These are phyloP conservation scores for Podospora australis DNA, from an alignment of 495 filamentous ascomycete species.

Conservation along the genomic window DNA sequence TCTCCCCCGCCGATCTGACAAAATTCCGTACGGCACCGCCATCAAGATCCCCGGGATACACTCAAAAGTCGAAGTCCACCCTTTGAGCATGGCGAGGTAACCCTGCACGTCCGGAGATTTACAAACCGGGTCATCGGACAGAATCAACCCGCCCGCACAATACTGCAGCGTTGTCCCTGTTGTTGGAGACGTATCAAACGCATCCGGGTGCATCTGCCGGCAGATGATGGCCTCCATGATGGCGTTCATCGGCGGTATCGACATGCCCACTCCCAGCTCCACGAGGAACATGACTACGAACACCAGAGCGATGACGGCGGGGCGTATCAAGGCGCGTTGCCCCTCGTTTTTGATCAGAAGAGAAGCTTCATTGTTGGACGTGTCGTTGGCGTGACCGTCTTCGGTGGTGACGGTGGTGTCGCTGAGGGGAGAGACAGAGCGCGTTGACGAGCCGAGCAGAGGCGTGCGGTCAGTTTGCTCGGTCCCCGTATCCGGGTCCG, in stretches of 20 bases:
- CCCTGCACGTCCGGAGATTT: constrained; percentile 25
- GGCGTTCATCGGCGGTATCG: constrained; percentile 17
- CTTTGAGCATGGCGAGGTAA: constrained; percentile 28
- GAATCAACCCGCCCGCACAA: constrained; percentile 1
- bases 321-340: constrained; percentile 14
- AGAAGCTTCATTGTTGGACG: neutral
- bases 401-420: neutral
- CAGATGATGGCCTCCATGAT: constrained; percentile 32
- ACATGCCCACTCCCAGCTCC: constrained; percentile 20
- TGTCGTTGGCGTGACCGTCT: neutral
- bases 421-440: neutral
- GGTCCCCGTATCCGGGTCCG: no score
- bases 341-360: neutral
- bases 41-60: constrained; percentile 22
- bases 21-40: constrained; percentile 26
- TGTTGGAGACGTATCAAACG: neutral
- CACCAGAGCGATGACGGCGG: constrained; percentile 20
- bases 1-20: constrained; percentile 31
- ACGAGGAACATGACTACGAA: constrained; percentile 22
- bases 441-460: no score
- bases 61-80: constrained; percentile 25
- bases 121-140: constrained; percentile 16
- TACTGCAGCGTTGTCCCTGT: neutral
- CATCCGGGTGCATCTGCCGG: constrained; percentile 24
- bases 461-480: no score